Percentiles rank a stretch among this genome's conserved stretches.
Conservation (phyloP, 192 early-diverging fungal species). For the Dissophora globulifera region DNA sequence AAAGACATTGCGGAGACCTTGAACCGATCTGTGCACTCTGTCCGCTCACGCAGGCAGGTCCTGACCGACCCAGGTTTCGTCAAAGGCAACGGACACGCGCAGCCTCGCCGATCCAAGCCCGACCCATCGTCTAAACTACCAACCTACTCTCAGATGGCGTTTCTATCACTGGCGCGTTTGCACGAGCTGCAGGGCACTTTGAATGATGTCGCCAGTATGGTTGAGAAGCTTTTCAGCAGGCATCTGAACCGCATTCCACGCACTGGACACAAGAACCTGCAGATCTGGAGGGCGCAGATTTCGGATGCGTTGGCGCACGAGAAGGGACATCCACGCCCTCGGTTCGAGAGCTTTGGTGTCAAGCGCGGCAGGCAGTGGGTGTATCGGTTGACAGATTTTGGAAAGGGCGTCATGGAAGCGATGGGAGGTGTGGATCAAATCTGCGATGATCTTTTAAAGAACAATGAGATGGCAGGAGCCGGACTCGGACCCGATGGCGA, state of each 20-base stretch:
- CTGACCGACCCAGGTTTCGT: conserved; percentile 52
- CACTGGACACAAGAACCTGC: conserved; percentile 50
- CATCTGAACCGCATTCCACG: conserved; percentile 49
- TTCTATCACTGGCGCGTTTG: conserved; percentile 44
- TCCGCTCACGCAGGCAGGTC: conserved; percentile 49
- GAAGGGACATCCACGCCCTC: conserved; percentile 45
- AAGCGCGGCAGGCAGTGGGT: conserved; percentile 52
- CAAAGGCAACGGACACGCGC: conserved; percentile 50
- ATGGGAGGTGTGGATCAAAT: conserved; percentile 51
- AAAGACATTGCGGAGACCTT: conserved; percentile 47
- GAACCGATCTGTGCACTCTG: conserved; percentile 50
- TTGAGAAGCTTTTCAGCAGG: conserved; percentile 45
- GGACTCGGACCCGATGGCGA: conserved; percentile 18
- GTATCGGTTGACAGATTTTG: conserved; percentile 43
- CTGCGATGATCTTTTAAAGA: conserved; percentile 44
- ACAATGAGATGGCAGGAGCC: conserved; percentile 22
- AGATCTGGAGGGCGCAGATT: conserved; percentile 53
- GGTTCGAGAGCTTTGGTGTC: conserved; percentile 52
- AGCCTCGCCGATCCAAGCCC: conserved; percentile 46
- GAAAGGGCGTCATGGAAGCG: conserved; percentile 48
- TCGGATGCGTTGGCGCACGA: conserved; percentile 51
- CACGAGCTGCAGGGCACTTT: conserved; percentile 41
- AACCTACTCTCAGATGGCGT: conserved; percentile 53
- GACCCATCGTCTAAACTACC: conserved; percentile 46
- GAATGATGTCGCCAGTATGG: conserved; percentile 53